Percentiles rank a stretch among this genome's conserved stretches.
Conservation (phyloP, 1,284 basidiomycete species). For the Trichosporon asahii region DNA sequence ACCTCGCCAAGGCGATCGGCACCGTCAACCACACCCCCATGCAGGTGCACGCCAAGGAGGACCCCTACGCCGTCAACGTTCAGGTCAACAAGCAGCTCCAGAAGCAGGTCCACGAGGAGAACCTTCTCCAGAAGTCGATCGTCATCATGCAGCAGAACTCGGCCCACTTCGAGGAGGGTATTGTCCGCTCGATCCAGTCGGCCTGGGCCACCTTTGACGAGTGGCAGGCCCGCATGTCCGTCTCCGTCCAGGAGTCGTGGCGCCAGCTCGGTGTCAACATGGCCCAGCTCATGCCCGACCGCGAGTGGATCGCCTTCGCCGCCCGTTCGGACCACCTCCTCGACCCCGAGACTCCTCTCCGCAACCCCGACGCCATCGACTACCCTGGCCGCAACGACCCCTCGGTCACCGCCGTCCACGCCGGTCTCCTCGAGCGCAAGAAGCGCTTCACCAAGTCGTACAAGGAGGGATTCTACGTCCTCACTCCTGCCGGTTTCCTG, state of each 20-base stretch:
- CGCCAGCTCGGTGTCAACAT: conserved; percentile 71
- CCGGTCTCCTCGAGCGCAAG: conserved; percentile 90
- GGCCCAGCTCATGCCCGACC: conserved; percentile 79
- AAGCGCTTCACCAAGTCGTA: conserved; percentile 92
- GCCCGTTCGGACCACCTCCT: conserved; percentile 92
- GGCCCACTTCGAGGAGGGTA: conserved; percentile 94
- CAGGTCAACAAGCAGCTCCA: conserved; percentile 82
- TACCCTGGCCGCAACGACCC: conserved; percentile 96
- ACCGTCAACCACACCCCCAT: conserved; percentile 95
- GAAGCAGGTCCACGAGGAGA: conserved; percentile 95
- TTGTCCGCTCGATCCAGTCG: conserved; percentile 90
- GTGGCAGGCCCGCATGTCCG: conserved; percentile 86
- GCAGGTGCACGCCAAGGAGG: conserved; percentile 72
- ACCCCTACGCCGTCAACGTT: conserved; percentile 78
- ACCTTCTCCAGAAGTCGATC: conserved; percentile 95
- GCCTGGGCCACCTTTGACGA: conserved; percentile 98
- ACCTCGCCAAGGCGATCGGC: conserved; percentile 81
- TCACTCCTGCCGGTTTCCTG: conserved; percentile 92
- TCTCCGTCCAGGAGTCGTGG: conserved; percentile 77
- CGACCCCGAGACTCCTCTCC: conserved; percentile 90
- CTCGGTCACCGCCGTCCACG: conserved; percentile 80
- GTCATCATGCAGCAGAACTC: conserved; percentile 99
- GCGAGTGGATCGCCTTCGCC: conserved; percentile 96
- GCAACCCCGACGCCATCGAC: conserved; percentile 72
- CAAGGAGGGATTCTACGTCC: conserved; percentile 83